These are phyloP conservation scores for Periglandula ipomoeae DNA, from an alignment of 2,329 filamentous ascomycete genomes.

Conservation along the genomic window DNA sequence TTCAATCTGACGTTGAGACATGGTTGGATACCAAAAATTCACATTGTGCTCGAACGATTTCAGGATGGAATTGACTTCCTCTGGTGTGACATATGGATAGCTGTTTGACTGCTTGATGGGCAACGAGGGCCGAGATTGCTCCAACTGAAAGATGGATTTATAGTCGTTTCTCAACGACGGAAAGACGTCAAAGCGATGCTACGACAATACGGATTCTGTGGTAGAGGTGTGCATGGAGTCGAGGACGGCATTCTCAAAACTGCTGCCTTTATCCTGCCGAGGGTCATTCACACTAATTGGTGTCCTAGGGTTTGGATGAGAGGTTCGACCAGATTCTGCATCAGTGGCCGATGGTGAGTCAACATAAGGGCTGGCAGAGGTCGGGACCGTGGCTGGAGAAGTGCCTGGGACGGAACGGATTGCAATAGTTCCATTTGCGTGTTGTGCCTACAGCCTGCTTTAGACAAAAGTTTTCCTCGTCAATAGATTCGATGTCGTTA, in stretches of 20 bases:
- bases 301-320: conserved; percentile 17
- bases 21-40: conserved; percentile 46
- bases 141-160: conserved; percentile 37
- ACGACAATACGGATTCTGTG: conserved; percentile 41
- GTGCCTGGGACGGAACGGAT: conserved; percentile 4
- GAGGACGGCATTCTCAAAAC: conserved; percentile 37
- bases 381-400: neutral
- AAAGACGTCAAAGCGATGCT: conserved; percentile 39
- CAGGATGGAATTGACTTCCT: conserved; percentile 32
- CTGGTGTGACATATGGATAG: conserved; percentile 31
- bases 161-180: conserved; percentile 32
- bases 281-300: conserved; percentile 11
- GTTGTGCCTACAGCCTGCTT: neutral
- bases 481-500: neutral
- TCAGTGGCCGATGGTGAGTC: conserved; percentile 6
- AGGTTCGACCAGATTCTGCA: conserved; percentile 8
- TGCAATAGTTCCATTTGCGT: conserved; percentile 11
- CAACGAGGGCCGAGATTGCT: conserved; percentile 31
- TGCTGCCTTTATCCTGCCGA: conserved; percentile 13
- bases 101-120: conserved; percentile 24
- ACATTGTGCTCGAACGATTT: conserved; percentile 35
- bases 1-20: conserved; percentile 30
- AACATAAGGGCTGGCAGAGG: conserved; percentile 1
- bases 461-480: neutral
- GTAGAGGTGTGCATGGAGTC: conserved; percentile 41